These are phyloP conservation scores for Trichoderma atrobrunneum DNA, from an alignment of 2,329 filamentous ascomycete species.

Conservation along the genomic window DNA sequence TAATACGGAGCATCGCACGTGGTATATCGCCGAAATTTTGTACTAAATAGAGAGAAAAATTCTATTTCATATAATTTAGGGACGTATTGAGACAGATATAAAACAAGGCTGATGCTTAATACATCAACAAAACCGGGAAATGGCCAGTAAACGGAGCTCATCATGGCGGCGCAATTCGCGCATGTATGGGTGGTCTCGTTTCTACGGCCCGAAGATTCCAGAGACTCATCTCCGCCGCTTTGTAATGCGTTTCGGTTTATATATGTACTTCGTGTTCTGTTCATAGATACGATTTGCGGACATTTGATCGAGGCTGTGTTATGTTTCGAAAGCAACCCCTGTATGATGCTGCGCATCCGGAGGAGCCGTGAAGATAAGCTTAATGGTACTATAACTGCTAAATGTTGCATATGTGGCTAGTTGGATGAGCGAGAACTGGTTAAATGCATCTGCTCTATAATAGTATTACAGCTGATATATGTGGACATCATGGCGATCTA, in stretches of 20 bases:
- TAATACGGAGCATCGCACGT: neutral
- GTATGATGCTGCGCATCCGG: neutral
- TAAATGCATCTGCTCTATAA: neutral
- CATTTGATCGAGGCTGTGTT: neutral
- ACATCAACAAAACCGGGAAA: neutral
- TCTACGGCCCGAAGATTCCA: neutral
- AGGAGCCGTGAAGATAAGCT: neutral
- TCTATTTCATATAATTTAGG: neutral
- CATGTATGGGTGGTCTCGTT: neutral
- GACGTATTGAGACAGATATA: neutral
- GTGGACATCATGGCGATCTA: neutral
- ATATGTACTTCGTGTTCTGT: neutral
- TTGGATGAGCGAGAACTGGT: neutral
- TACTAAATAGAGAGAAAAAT: neutral
- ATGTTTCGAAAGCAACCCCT: neutral
- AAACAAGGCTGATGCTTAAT: neutral
- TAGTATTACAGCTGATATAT: neutral
- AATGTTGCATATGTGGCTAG: neutral
- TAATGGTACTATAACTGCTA: neutral
- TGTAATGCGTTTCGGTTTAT: neutral
- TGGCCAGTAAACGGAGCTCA: neutral
- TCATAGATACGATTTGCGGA: neutral
- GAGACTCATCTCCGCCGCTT: neutral
- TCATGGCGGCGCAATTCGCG: neutral
- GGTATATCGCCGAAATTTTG: neutral